These are phyloP conservation scores for Ziziphus jujuba DNA, from an alignment of 306 rosid genomes.

Conservation along the genomic window DNA sequence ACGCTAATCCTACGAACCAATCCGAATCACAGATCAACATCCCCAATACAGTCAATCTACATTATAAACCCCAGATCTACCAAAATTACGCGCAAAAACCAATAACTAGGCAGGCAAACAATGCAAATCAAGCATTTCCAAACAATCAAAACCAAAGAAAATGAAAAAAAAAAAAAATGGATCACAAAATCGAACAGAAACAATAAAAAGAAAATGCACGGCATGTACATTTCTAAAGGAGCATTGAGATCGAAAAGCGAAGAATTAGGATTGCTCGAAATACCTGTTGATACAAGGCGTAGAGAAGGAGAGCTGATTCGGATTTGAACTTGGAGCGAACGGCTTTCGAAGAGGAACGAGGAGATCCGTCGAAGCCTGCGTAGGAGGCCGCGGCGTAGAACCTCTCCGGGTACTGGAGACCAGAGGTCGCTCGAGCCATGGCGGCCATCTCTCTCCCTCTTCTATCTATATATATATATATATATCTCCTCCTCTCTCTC, in stretches of 20 bases:
- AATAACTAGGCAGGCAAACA: constrained; percentile 5
- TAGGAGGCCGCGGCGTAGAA: constrained; percentile 89
- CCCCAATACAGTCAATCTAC: background rate
- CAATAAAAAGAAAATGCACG: background rate
- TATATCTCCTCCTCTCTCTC: background rate
- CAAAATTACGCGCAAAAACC: constrained; percentile 10
- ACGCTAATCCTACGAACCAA: constrained; percentile 13
- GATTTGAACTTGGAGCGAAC: constrained; percentile 77
- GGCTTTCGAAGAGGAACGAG: constrained; percentile 75
- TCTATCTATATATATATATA: no score
- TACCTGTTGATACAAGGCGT: constrained; percentile 85
- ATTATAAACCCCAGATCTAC: constrained; percentile 48
- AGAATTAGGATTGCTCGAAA: background rate
- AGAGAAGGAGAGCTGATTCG: constrained; percentile 81
- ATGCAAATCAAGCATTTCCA: constrained; percentile 7
- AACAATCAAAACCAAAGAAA: background rate
- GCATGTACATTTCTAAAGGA: background rate
- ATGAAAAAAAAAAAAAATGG: constrained; percentile 4
- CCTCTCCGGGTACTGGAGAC: constrained; percentile 87
- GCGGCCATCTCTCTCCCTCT: constrained; percentile 26
- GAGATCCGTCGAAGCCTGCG: constrained; percentile 83
- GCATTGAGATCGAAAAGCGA: background rate
- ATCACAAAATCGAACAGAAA: background rate
- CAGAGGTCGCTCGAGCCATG: constrained; percentile 79
- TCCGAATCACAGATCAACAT: constrained; percentile 24